A percentile compares a stretch with the other conserved stretches of the same genome.
phyloP scores from a whole-genome alignment of 148 eudicot species.

The Fallopia convolvulus region DNA sequence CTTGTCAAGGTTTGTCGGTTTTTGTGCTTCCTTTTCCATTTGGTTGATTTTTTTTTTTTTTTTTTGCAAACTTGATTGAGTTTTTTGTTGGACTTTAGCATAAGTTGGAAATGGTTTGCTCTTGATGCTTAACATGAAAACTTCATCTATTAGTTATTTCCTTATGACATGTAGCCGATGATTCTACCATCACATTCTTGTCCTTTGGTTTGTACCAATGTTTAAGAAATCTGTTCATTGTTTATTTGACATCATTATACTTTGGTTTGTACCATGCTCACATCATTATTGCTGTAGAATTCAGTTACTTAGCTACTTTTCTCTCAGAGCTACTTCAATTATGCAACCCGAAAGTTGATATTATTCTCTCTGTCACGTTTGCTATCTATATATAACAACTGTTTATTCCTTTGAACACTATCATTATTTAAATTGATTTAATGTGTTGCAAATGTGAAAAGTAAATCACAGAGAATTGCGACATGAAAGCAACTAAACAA shows the following conservation, averaged over 20 bases:
- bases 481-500: background rate
- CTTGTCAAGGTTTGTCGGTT: constrained; percentile 60
- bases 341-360: background rate
- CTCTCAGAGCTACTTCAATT: background rate
- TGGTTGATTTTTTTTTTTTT: background rate
- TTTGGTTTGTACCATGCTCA: background rate
- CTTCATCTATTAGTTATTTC: background rate
- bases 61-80: background rate
- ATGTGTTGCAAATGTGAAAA: background rate
- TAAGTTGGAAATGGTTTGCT: background rate
- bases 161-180: background rate
- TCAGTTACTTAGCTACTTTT: background rate
- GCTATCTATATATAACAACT: background rate
- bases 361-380: background rate
- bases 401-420: background rate
- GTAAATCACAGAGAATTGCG: background rate
- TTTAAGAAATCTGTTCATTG: background rate
- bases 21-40: background rate
- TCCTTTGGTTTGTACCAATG: background rate
- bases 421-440: background rate
- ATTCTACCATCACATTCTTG: background rate
- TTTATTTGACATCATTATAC: background rate
- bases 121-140: background rate
- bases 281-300: background rate
- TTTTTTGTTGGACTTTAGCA: background rate